A percentile compares a stretch with the other conserved stretches of the same genome.
These are phyloP conservation scores for Glarea lozoyensis DNA, from an alignment of 495 filamentous ascomycete genomes.

Conservation along the genomic window DNA sequence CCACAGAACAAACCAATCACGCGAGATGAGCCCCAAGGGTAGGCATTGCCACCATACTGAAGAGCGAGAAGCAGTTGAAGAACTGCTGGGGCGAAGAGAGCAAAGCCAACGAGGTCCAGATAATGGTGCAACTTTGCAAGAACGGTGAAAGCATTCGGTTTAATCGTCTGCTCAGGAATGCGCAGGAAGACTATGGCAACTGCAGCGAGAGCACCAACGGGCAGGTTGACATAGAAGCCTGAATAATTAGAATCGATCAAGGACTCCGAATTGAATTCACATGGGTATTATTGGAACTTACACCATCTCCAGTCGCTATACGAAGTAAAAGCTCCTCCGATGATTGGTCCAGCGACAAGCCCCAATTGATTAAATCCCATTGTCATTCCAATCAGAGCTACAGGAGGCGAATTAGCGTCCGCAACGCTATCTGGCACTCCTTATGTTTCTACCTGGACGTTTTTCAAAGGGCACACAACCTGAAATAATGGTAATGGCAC, in stretches of 20 bases:
- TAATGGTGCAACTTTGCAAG: background rate
- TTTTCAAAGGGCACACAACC: conserved; percentile 35
- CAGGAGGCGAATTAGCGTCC: too few species aligned
- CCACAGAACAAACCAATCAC: conserved; percentile 38
- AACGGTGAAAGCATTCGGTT: background rate
- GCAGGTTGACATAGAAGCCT: conserved; percentile 58
- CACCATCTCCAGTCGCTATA: conserved; percentile 39
- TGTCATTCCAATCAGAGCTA: conserved; percentile 54
- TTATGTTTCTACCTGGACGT: conserved; percentile 24
- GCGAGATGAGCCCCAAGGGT: conserved; percentile 30
- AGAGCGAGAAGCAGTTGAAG: conserved; percentile 34
- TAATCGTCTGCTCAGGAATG: conserved; percentile 31
- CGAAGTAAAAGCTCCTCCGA: conserved; percentile 58
- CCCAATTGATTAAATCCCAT: conserved; percentile 33
- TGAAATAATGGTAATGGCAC: conserved; percentile 41
- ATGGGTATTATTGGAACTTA: background rate
- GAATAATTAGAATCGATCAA: background rate
- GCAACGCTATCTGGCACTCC: too few species aligned
- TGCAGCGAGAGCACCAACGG: conserved; percentile 41
- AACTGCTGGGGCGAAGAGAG: conserved; percentile 25
- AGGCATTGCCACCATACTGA: conserved; percentile 33
- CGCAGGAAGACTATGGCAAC: conserved; percentile 34
- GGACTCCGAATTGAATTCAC: too few species aligned
- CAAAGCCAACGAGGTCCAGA: conserved; percentile 40
- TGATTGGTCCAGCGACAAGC: conserved; percentile 38